Percentiles rank a stretch among this genome's conserved stretches.
These are phyloP conservation scores for Pestalotiopsis sp. DNA, from an alignment of 2,329 filamentous ascomycete species.

Conservation along the genomic window DNA sequence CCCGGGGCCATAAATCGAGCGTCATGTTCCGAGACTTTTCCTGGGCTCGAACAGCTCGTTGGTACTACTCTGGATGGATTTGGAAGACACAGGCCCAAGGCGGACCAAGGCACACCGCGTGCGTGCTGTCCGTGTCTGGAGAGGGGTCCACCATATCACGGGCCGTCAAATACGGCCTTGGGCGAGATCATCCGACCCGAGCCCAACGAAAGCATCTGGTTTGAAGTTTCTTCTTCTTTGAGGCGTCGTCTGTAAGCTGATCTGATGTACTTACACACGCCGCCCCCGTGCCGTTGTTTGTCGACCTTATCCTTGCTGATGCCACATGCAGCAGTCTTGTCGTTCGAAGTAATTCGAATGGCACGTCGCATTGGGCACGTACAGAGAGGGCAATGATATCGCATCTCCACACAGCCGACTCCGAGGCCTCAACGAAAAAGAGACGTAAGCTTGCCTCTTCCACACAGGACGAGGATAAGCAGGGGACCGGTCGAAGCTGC, in stretches of 20 bases:
- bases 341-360: background rate
- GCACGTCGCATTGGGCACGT: background rate
- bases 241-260: background rate
- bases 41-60: background rate
- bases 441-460: background rate
- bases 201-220: background rate
- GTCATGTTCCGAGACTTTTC: background rate
- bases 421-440: background rate
- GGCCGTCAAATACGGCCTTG: background rate
- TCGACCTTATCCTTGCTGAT: background rate
- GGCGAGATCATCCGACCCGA: background rate
- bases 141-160: background rate
- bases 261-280: background rate
- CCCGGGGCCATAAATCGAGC: background rate
- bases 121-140: background rate
- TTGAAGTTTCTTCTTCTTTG: background rate
- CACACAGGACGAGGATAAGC: background rate
- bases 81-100: background rate
- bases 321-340: background rate
- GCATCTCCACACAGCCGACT: background rate
- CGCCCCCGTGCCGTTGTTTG: background rate
- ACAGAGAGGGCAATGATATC: background rate
- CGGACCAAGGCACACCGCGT: background rate
- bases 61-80: background rate
- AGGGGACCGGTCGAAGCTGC: background rate